Conservation (phyloP, 2,329 filamentous ascomycete species). For the Penicillium brasilianum region DNA sequence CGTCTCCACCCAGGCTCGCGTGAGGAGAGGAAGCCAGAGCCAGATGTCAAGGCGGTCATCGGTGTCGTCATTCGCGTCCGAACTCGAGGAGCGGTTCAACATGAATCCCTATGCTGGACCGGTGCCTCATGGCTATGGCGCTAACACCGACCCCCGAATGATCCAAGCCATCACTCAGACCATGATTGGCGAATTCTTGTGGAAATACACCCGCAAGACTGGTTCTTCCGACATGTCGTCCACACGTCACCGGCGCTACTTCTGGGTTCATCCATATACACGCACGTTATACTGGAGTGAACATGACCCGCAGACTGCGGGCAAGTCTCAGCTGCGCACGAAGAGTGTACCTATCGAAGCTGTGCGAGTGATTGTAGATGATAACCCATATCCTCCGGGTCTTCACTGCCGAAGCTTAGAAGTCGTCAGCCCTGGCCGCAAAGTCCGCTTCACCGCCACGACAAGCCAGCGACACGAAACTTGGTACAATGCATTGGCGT, state of each 20-base stretch:
- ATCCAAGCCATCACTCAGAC: conserved; percentile 99
- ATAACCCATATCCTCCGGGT: conserved; percentile 93
- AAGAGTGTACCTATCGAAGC: conserved; percentile 96
- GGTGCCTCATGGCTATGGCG: conserved; percentile 64
- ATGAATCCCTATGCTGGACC: conserved; percentile 62
- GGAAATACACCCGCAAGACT: conserved; percentile 97
- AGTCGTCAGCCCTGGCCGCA: conserved; percentile 84
- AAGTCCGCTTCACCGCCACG: conserved; percentile 90
- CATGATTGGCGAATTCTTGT: conserved; percentile 98
- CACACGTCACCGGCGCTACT: conserved; percentile 91
- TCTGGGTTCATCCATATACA: conserved; percentile 99
- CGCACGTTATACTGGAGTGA: conserved; percentile 97
- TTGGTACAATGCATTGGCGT: conserved; percentile 97
- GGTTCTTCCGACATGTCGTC: conserved; percentile 87
- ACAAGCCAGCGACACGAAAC: conserved; percentile 96
- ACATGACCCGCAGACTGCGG: conserved; percentile 78
- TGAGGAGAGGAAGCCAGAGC: conserved; percentile 46
- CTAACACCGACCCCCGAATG: conserved; percentile 90
- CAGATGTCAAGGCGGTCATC: conserved; percentile 74
- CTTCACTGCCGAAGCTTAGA: conserved; percentile 93
- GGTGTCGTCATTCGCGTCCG: conserved; percentile 92
- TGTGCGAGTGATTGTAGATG: conserved; percentile 87
- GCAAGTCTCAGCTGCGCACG: conserved; percentile 74
- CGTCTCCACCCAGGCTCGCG: conserved; percentile 65
- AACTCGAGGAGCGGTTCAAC: conserved; percentile 90